Base-by-base conservation (phyloP, 2,329 filamentous ascomycete genomes). In the Talaromyces marneffei region DNA sequence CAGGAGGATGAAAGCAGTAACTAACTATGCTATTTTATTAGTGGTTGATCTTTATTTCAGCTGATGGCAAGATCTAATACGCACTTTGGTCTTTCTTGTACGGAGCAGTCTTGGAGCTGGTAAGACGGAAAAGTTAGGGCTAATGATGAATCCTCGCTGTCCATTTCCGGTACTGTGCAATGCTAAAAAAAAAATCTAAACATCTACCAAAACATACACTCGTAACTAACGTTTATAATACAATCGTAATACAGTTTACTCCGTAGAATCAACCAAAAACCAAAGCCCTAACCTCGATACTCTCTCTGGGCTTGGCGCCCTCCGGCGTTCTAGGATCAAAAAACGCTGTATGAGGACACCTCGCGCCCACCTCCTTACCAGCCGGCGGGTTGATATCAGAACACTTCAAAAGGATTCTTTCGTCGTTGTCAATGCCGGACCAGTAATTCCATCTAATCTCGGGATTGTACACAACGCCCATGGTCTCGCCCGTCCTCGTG, bases 241-340 rank as follows among this genome's bases (percentile, higher is more conserved):
- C 27, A 50, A 31, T 50, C 46, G 31, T 50, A 31, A n/a, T n/a
- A n/a, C n/a, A n/a, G n/a, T n/a, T n/a, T n/a, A n/a, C n/a, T n/a
- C n/a, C n/a, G n/a, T n/a, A n/a, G n/a, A 54, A 40, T 67, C 66
- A 79, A 18, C 88, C 89, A 80, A 96, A 96, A 0, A 96, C 89
- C 73, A 96, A 79, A 37, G 90, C 87, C 67, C 92, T 83, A 16
- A 96, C 89, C 75, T 97, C 92, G 71, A 97, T 96, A 72, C 91
- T 96, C 79, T 96, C 90, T 66, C 92, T 82, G 0, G 83, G 84
- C 65, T 86, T 85, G 4, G 89, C 90, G 50, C 87, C 88, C 18
- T 81, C 77, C 2, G 86, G 83, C 0, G 89, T 91, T 63, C 87
- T 79, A 1, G 89, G 87, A 72, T 96, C 89, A 40, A 82, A 79